Evolutionary conservation across 108 stramenopile genomes (phyloP).

Genomic region (Discostella stelligeroides): DNA sequence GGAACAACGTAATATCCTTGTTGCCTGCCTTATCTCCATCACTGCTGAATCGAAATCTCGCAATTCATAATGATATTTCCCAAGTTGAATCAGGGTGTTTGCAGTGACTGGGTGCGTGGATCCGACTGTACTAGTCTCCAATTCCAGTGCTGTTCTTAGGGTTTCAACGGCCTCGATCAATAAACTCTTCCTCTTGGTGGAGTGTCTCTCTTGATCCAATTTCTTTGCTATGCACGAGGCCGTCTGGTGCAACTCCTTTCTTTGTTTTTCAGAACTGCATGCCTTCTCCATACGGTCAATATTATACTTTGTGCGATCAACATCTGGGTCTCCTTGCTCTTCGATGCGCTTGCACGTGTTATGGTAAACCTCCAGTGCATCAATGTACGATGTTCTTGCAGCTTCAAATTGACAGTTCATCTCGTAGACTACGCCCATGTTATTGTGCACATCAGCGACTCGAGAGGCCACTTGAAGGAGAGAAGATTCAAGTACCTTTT

Average conservation of each 20-base stretch:
- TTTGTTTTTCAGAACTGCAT: constrained; percentile 31
- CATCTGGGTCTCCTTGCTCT: constrained; percentile 33
- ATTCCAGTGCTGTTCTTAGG: constrained; percentile 26
- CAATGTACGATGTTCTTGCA: constrained; percentile 33
- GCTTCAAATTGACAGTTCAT: constrained; percentile 37
- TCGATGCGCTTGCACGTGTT: constrained; percentile 43
- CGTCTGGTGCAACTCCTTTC: constrained; percentile 25
- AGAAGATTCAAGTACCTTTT: constrained; percentile 29
- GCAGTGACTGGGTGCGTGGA: constrained; percentile 39
- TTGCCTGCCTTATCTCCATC: constrained; percentile 34
- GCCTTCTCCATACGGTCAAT: constrained; percentile 29
- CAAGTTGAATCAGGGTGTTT: constrained; percentile 36
- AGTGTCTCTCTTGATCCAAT: constrained; percentile 3
- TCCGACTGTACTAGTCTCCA: constrained; percentile 28
- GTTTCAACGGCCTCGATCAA: constrained; percentile 32
- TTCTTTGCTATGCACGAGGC: constrained; percentile 24
- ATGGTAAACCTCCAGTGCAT: constrained; percentile 45
- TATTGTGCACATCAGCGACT: constrained; percentile 45
- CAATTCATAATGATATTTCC: constrained; percentile 48
- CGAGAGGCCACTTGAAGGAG: constrained; percentile 43
- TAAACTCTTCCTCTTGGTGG: constrained; percentile 14
- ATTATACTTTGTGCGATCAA: constrained; percentile 36
- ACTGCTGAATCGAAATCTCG: constrained; percentile 41
- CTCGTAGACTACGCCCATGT: constrained; percentile 46
- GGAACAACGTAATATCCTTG: constrained; percentile 24